These are phyloP conservation scores for Botrytis pseudocinerea DNA, from an alignment of 2,329 filamentous ascomycete species.

Conservation along the genomic window DNA sequence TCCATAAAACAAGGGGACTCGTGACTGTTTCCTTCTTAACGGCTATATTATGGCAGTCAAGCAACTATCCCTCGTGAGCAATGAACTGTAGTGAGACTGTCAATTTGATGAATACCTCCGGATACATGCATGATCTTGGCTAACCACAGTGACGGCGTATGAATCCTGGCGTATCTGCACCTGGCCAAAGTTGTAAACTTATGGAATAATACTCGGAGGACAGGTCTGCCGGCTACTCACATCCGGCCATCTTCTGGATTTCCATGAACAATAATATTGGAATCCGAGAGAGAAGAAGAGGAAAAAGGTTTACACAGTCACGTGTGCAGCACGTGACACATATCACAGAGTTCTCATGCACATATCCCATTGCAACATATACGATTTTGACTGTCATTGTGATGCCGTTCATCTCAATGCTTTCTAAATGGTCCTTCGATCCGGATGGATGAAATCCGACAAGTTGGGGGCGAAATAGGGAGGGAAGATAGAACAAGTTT, in stretches of 20 bases:
- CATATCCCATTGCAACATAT: neutral
- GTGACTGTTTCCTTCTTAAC: constrained; percentile 14
- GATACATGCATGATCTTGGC: constrained; percentile 25
- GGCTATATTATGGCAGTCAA: constrained; percentile 17
- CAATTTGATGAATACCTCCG: constrained; percentile 20
- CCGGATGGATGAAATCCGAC: constrained; percentile 10
- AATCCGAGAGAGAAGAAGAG: neutral
- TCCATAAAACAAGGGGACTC: constrained; percentile 13
- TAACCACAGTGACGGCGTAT: constrained; percentile 21
- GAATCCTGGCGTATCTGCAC: constrained; percentile 23
- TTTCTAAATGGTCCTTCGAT: neutral
- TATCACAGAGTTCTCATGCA: neutral
- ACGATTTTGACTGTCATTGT: neutral
- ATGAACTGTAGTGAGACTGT: constrained; percentile 16
- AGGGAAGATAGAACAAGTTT: constrained; percentile 23
- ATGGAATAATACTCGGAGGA: constrained; percentile 21
- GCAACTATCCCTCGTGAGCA: constrained; percentile 10
- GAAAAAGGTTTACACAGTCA: neutral
- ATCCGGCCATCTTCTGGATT: constrained; percentile 19
- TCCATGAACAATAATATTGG: neutral
- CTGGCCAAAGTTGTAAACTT: constrained; percentile 21
- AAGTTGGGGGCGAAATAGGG: neutral
- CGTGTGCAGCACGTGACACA: neutral
- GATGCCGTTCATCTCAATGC: neutral
- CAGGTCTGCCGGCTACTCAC: constrained; percentile 7